Evolutionary conservation across 2,329 filamentous ascomycete species (phyloP).

Genomic region (Penicillium aurantiogriseum): DNA sequence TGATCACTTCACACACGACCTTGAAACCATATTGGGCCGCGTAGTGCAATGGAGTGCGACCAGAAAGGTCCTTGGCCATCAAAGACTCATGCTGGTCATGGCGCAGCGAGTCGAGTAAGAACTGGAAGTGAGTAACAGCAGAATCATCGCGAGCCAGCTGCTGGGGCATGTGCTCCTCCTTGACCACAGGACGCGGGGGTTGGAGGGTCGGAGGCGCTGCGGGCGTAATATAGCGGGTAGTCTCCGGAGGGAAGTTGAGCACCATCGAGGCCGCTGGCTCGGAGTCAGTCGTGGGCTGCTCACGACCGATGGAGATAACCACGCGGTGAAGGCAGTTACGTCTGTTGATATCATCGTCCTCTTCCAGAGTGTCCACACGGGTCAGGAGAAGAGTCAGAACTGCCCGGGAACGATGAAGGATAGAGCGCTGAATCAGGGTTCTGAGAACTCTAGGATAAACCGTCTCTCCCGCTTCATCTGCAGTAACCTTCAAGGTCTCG

Average conservation of each 20-base stretch:
- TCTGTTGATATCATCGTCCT: conserved; percentile 88
- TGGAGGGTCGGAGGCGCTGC: conserved; percentile 65
- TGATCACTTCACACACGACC: conserved; percentile 81
- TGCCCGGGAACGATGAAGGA: conserved; percentile 68
- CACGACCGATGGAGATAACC: conserved; percentile 85
- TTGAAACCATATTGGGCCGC: conserved; percentile 93
- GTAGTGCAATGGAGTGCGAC: conserved; percentile 84
- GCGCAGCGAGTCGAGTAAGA: conserved; percentile 66
- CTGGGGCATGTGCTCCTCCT: conserved; percentile 62
- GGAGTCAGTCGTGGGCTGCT: conserved; percentile 56
- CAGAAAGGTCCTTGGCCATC: conserved; percentile 70
- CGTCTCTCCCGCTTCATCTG: conserved; percentile 58
- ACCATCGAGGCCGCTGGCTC: conserved; percentile 55
- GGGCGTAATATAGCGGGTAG: conserved; percentile 74
- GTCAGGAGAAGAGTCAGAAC: conserved; percentile 71
- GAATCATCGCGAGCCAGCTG: conserved; percentile 69
- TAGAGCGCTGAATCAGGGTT: conserved; percentile 50
- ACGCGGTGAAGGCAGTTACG: conserved; percentile 91
- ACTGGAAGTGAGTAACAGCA: conserved; percentile 65
- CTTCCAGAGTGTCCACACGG: conserved; percentile 70
- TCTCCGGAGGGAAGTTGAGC: conserved; percentile 53
- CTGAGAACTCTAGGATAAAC: conserved; percentile 63
- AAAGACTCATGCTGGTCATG: conserved; percentile 67
- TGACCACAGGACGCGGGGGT: conserved; percentile 61
- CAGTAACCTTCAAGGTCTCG: conserved; percentile 55